phyloP scores from a whole-genome alignment of 2,329 filamentous ascomycete species.

The Hymenoscyphus occultus region DNA sequence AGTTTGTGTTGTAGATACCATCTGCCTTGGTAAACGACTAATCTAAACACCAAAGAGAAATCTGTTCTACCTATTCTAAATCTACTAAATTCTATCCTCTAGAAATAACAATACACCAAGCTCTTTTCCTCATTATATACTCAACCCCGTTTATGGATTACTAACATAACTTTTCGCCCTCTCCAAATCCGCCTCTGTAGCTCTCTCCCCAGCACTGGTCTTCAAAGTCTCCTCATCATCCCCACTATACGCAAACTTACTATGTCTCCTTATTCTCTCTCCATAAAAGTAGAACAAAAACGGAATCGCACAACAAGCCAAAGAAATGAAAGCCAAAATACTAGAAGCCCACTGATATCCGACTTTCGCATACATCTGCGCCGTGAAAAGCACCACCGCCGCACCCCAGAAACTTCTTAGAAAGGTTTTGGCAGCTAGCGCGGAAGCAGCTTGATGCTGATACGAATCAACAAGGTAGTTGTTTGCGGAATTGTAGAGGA shows the following conservation, averaged over 20 bases:
- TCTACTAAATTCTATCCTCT: neutral
- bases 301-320: constrained; percentile 71
- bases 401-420: constrained; percentile 80
- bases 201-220: constrained; percentile 8
- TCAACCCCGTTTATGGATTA: constrained; percentile 22
- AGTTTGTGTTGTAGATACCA: neutral
- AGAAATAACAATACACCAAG: neutral
- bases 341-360: constrained; percentile 37
- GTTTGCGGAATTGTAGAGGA: constrained; percentile 59
- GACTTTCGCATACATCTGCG: constrained; percentile 67
- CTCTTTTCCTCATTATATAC: neutral
- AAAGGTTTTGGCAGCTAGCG: constrained; percentile 78
- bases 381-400: constrained; percentile 68
- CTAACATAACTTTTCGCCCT: constrained; percentile 30
- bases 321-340: constrained; percentile 11
- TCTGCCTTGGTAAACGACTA: neutral
- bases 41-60: neutral
- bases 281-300: constrained; percentile 80
- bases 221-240: constrained; percentile 45
- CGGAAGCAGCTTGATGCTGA: constrained; percentile 74
- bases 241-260: constrained; percentile 70
- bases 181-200: constrained; percentile 25
- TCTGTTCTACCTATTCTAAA: neutral
- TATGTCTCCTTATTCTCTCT: constrained; percentile 63
- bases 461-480: constrained; percentile 62